Evolutionary conservation across 805 yeast genomes (phyloP).

Genomic region (Hanseniaspora thailandica): DNA sequence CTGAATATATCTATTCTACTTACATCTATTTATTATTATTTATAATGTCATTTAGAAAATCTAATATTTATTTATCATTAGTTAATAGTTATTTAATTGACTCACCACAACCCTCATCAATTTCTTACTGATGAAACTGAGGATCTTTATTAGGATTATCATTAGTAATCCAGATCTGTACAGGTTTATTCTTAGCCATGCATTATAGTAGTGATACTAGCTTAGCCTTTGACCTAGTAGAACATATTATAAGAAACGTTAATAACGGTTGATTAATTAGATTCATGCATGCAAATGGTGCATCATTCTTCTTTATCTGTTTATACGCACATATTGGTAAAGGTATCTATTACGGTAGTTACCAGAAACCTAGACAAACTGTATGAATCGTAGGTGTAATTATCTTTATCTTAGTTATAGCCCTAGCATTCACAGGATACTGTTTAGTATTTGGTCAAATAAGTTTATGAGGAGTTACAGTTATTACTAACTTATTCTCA

Average conservation of each 20-base stretch:
- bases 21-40: background rate
- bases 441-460: constrained; percentile 12
- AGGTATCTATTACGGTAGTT: constrained; percentile 17
- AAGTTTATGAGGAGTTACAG: constrained; percentile 11
- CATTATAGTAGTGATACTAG: constrained; percentile 8
- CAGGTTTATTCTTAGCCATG: constrained; percentile 15
- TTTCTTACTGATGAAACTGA: constrained; percentile 10
- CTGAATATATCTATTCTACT: constrained; percentile 18
- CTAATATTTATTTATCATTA: constrained; percentile 14
- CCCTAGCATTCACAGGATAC: constrained; percentile 17
- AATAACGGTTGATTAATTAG: constrained; percentile 17
- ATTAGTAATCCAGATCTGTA: constrained; percentile 15
- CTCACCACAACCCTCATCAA: constrained; percentile 1
- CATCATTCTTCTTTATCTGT: constrained; percentile 17
- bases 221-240: constrained; percentile 3
- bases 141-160: constrained; percentile 9
- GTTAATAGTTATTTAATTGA: constrained; percentile 15
- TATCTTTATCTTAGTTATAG: constrained; percentile 16
- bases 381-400: constrained; percentile 17
- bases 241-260: constrained; percentile 16
- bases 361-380: constrained; percentile 15
- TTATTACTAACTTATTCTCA: constrained; percentile 13
- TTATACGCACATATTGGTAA: constrained; percentile 17
- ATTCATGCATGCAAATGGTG: constrained; percentile 16
- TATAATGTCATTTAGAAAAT: constrained; percentile 10